These are phyloP conservation scores for Lagenidium sp. DNA, from an alignment of 352 stramenopile species.

Conservation along the genomic window DNA sequence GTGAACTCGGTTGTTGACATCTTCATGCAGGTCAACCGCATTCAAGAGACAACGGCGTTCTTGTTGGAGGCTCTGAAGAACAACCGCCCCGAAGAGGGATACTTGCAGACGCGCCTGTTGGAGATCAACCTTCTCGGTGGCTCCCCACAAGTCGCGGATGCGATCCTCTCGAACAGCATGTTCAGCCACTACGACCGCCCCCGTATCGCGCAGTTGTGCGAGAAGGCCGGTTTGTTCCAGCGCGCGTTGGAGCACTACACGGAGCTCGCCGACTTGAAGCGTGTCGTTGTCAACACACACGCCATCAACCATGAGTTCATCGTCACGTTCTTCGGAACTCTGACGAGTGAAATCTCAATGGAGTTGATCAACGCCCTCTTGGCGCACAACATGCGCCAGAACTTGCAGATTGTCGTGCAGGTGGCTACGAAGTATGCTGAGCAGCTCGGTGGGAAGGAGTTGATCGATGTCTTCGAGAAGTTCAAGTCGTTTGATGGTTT, in stretches of 20 bases:
- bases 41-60: constrained; percentile 99
- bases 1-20: constrained; percentile 99
- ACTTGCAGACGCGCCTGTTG: constrained; percentile 98
- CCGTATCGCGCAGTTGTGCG: constrained; percentile 97
- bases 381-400: constrained; percentile 95
- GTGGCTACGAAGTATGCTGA: constrained; percentile 94
- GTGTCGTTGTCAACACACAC: constrained; percentile 89
- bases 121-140: constrained; percentile 99
- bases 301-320: constrained; percentile 97
- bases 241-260: constrained; percentile 99
- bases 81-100: constrained; percentile 98
- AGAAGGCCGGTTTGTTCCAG: constrained; percentile 98
- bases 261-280: constrained; percentile 97
- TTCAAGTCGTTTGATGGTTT: constrained; percentile 97
- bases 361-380: constrained; percentile 98
- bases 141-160: constrained; percentile 98
- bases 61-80: constrained; percentile 98
- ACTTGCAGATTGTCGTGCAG: constrained; percentile 99
- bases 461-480: constrained; percentile 99
- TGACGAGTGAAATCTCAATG: constrained; percentile 97
- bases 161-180: constrained; percentile 99
- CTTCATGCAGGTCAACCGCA: constrained; percentile 98
- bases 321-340: constrained; percentile 97
- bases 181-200: constrained; percentile 98
- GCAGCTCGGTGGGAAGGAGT: constrained; percentile 88